Evolutionary conservation across 2,329 filamentous ascomycete species (phyloP).

Genomic region (Ophiostoma ips): DNA sequence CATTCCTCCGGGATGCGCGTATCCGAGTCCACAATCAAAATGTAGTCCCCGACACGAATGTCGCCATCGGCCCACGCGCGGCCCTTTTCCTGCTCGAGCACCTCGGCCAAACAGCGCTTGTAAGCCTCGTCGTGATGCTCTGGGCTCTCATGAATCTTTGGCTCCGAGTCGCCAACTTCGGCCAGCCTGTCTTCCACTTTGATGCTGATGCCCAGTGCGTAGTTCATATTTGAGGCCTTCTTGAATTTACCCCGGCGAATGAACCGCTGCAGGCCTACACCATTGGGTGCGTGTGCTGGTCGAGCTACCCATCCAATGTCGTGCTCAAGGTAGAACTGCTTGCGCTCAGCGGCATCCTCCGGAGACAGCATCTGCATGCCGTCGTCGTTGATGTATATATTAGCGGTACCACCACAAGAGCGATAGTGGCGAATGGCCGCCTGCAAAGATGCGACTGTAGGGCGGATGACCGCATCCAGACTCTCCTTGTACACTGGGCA

Average conservation of each 20-base stretch:
- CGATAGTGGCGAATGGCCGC: slow-evolving; percentile 65
- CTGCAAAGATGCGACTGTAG: slow-evolving; percentile 66
- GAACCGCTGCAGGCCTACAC: slow-evolving; percentile 34
- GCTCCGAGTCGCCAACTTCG: slow-evolving; percentile 42
- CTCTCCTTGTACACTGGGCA: slow-evolving; percentile 84
- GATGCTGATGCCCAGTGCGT: slow-evolving; percentile 51
- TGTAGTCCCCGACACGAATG: slow-evolving; percentile 74
- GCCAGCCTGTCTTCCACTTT: slow-evolving; percentile 56
- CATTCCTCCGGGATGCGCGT: slow-evolving; percentile 67
- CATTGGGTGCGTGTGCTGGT: slow-evolving; percentile 47
- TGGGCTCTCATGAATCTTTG: too few relatives aligned
- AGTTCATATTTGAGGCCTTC: slow-evolving; percentile 65
- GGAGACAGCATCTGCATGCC: slow-evolving; percentile 54
- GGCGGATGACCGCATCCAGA: slow-evolving; percentile 59
- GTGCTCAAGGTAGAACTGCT: slow-evolving; percentile 55
- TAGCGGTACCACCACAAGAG: slow-evolving; percentile 59
- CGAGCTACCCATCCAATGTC: slow-evolving; percentile 57
- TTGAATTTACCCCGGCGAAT: slow-evolving; percentile 51
- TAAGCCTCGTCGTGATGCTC: slow-evolving; percentile 51
- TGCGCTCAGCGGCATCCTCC: slow-evolving; percentile 46
- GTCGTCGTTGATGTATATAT: slow-evolving; percentile 66
- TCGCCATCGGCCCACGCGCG: slow-evolving; percentile 74
- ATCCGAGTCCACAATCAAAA: slow-evolving; percentile 65
- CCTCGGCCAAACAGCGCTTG: slow-evolving; percentile 47
- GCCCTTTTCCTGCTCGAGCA: slow-evolving; percentile 51